Base-by-base conservation (phyloP, 768 basidiomycete species). In the Myochromella boudieri region DNA sequence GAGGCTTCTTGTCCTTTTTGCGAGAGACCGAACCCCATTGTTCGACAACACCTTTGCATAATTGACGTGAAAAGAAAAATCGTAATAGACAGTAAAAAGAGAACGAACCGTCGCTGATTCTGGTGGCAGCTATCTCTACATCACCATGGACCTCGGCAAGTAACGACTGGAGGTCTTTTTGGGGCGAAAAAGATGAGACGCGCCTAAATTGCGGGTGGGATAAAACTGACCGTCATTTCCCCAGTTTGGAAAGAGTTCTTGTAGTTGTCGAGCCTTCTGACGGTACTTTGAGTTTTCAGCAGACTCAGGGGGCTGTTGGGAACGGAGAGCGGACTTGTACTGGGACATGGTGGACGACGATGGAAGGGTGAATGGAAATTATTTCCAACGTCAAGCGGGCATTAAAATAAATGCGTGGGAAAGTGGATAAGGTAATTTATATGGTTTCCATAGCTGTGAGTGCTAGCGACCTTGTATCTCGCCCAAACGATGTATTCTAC, bases 1-100 rank as follows among this genome's bases (percentile, higher is more conserved):
- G 57, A 22, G 69, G 50, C 68, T 89, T 91, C 76, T 91, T 91
- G 66, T 92, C 88, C 73, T 90, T 93, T 80, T 91, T 92, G 66
- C 81, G 85, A 52, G 81, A 81, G 47, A 91, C 90, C 44, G 87
- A 81, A 42, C 80, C 89, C 90, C 90, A 93, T 60, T 85, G 87
- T 63, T 84, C 81, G 37, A 77, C 85, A 54, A 75, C 74, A 59
- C 90, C 90, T 92, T 61, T 42, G 40, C 45, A 41, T 47, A 27
- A 26, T 59, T 42, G 63, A 51, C 38, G 58, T 49, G 20, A 40
- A 45, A 43, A 54, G 40, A 50, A 51, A 48, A 43, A 46, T 21
- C 8, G 15, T 10, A 49, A 36, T 47, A 25, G 44, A 50, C 33
- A 29, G 29, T 50, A 29, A 37, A 12, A 33, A 21, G 48, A 40